These are phyloP conservation scores for Sequoia sempervirens DNA, from an alignment of 75 land plant species.

Conservation along the genomic window DNA sequence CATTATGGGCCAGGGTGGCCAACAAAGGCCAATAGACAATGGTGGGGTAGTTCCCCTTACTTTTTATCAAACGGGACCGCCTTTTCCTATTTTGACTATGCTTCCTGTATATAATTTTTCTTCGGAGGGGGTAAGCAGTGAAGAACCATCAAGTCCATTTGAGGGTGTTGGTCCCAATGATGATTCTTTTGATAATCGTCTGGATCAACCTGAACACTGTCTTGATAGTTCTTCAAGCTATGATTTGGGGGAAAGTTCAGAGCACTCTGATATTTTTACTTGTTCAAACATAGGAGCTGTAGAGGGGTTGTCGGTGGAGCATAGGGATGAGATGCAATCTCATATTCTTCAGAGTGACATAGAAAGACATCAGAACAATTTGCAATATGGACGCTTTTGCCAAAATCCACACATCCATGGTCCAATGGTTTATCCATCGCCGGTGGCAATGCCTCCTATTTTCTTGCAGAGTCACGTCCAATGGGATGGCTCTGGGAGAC, in stretches of 20 bases:
- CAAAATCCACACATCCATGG: slow-evolving; percentile 34
- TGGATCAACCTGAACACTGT: slow-evolving; percentile 23
- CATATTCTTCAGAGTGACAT: slow-evolving; percentile 79
- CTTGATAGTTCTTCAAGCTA: slow-evolving; percentile 14
- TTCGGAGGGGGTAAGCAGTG: slow-evolving; percentile 27
- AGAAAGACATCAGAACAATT: slow-evolving; percentile 58
- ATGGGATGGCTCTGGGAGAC: slow-evolving; percentile 79
- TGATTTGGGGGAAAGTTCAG: slow-evolving; percentile 35
- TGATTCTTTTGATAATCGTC: slow-evolving; percentile 20
- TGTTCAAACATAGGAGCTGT: slow-evolving; percentile 16
- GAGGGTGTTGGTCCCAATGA: slow-evolving; percentile 24
- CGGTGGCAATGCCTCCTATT: slow-evolving; percentile 35
- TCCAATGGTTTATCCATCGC: slow-evolving; percentile 37
- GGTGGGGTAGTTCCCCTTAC: slow-evolving; percentile 31
- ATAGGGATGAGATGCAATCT: slow-evolving; percentile 27
- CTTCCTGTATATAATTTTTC: slow-evolving; percentile 41
- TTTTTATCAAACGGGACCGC: slow-evolving; percentile 62
- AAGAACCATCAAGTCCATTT: slow-evolving; percentile 38
- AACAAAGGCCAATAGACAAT: slow-evolving; percentile 40
- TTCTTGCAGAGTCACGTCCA: slow-evolving; percentile 53
- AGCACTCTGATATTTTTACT: slow-evolving; percentile 27
- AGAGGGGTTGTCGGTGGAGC: slow-evolving; percentile 16
- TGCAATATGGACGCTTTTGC: slow-evolving; percentile 63
- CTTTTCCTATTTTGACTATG: slow-evolving; percentile 46
- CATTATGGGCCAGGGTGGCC: slow-evolving; percentile 32